A percentile compares a stretch with the other conserved stretches of the same genome.
Evolutionary conservation across 805 yeast species (phyloP).

Genomic region (Sugiyamaella americana): DNA sequence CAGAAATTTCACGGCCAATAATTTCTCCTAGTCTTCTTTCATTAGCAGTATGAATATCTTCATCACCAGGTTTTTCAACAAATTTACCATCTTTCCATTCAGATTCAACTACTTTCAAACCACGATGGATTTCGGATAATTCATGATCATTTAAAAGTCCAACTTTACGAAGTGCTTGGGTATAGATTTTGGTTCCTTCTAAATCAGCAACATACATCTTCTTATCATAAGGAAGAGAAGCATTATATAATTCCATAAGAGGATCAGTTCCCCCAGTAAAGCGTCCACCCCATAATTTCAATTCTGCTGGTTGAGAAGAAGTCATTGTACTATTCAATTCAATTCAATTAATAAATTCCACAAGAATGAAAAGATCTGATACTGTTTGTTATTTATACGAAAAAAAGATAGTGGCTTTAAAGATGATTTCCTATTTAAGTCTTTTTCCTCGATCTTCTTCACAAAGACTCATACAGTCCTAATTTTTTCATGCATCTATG

Average conservation of each 20-base stretch:
- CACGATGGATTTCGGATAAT: conserved; percentile 72
- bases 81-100: conserved; percentile 78
- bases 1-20: conserved; percentile 89
- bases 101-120: conserved; percentile 58
- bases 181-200: conserved; percentile 90
- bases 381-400: too few relatives aligned
- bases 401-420: too few relatives aligned
- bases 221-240: conserved; percentile 92
- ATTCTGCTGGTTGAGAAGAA: conserved; percentile 40
- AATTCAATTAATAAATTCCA: too few relatives aligned
- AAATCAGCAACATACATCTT: conserved; percentile 92
- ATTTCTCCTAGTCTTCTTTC: conserved; percentile 96
- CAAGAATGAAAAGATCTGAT: too few relatives aligned
- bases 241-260: conserved; percentile 93
- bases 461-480: too few relatives aligned
- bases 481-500: too few relatives aligned
- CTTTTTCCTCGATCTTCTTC: too few relatives aligned
- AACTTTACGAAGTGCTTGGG: conserved; percentile 74
- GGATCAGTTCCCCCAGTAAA: conserved; percentile 96
- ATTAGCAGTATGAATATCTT: conserved; percentile 97
- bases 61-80: conserved; percentile 82
- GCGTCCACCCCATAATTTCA: conserved; percentile 95
- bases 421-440: too few relatives aligned
- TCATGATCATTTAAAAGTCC: conserved; percentile 71
- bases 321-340: too few relatives aligned